Percentiles rank a stretch among this genome's conserved stretches.
These are phyloP conservation scores for Penicillium malachiteum DNA, from an alignment of 495 filamentous ascomycete species.

Conservation along the genomic window DNA sequence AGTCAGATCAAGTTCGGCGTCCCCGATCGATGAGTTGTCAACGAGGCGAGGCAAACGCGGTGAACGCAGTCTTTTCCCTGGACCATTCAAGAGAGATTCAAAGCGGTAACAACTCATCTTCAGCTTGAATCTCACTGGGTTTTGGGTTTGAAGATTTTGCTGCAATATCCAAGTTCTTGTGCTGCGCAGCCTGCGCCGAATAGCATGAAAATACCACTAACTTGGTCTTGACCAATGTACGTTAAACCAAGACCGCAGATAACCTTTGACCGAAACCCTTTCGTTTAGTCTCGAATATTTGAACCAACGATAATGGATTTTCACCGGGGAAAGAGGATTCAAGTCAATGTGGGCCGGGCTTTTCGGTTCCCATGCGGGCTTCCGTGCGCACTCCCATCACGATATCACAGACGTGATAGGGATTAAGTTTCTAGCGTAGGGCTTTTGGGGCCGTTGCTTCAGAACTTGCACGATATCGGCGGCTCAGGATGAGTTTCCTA, in stretches of 20 bases:
- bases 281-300: neutral
- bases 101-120: neutral
- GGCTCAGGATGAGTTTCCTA: constrained; percentile 7
- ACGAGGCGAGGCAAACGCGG: constrained; percentile 25
- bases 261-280: constrained; percentile 7
- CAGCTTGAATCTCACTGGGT: neutral
- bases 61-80: neutral
- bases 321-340: constrained; percentile 1
- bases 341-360: constrained; percentile 9
- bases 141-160: neutral
- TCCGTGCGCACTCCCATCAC: constrained; percentile 14
- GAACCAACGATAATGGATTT: constrained; percentile 6
- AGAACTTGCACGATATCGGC: constrained; percentile 14
- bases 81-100: neutral
- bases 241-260: constrained; percentile 11
- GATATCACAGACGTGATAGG: constrained; percentile 9
- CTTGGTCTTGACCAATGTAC: neutral
- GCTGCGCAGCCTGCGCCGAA: neutral
- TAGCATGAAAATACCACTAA: neutral
- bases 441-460: constrained; percentile 17
- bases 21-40: constrained; percentile 31
- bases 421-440: constrained; percentile 14
- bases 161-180: neutral
- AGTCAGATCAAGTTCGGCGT: constrained; percentile 25
- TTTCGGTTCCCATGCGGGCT: constrained; percentile 12